Evolutionary conservation across 169 alveolate genomes (phyloP).

Genomic region (Perkinsus chesapeaki): DNA sequence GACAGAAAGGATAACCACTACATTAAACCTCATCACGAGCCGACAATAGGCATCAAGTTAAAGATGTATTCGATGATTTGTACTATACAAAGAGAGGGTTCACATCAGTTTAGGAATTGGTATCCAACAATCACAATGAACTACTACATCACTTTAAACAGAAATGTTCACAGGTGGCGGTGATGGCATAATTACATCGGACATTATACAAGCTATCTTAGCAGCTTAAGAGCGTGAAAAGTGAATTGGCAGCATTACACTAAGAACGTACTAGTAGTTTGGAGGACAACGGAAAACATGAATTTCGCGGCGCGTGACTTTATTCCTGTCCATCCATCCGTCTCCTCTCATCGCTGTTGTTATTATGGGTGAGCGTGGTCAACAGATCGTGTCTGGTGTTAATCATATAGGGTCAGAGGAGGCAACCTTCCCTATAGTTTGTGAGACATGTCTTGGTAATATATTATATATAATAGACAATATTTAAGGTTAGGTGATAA

Average conservation of each 20-base stretch:
- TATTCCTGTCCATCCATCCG: background rate
- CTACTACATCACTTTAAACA: background rate
- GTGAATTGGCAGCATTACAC: no score
- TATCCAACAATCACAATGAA: background rate
- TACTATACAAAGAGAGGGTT: no score
- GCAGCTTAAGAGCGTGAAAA: no score
- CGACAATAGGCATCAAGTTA: background rate
- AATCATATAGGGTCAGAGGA: slow-evolving; percentile 65
- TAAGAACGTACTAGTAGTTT: no score
- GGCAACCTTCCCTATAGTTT: slow-evolving; percentile 91
- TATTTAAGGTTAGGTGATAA: slow-evolving; percentile 72
- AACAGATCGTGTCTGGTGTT: slow-evolving; percentile 60
- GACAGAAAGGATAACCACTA: background rate
- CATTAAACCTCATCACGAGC: background rate
- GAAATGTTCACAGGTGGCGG: background rate
- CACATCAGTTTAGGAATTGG: background rate
- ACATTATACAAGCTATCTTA: background rate
- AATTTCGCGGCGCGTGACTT: slow-evolving; percentile 25
- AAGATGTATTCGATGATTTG: no score
- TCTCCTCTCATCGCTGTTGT: slow-evolving; percentile 12
- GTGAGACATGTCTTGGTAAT: slow-evolving; percentile 84
- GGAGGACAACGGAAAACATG: slow-evolving; percentile 5
- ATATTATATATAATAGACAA: background rate
- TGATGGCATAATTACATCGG: background rate
- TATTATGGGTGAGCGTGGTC: slow-evolving; percentile 63